Evolutionary conservation across 495 filamentous ascomycete species (phyloP).

Genomic region (Platismatia glauca): DNA sequence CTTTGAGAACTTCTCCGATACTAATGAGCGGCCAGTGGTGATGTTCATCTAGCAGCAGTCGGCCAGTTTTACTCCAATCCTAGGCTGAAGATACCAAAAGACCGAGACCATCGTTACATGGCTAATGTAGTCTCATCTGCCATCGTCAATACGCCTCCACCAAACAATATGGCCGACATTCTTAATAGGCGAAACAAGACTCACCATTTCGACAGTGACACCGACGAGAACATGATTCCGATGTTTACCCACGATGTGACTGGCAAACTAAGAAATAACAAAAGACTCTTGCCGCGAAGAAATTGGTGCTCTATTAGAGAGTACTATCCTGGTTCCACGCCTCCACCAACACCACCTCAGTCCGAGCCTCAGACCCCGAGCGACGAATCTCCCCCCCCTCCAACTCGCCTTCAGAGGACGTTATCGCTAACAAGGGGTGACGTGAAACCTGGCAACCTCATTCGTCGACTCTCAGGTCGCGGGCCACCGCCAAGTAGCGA

Average conservation of each 20-base stretch:
- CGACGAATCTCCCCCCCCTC: slow-evolving; percentile 40
- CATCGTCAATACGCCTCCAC: slow-evolving; percentile 84
- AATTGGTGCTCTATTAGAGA: slow-evolving; percentile 87
- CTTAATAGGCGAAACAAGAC: slow-evolving; percentile 91
- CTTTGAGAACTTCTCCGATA: slow-evolving; percentile 4
- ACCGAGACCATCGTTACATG: slow-evolving; percentile 91
- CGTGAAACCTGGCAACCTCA: slow-evolving; percentile 39
- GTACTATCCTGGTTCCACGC: slow-evolving; percentile 64
- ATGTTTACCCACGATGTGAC: slow-evolving; percentile 85
- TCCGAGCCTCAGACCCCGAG: slow-evolving; percentile 25
- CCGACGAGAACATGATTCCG: slow-evolving; percentile 92
- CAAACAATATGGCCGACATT: slow-evolving; percentile 80
- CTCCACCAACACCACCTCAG: slow-evolving; percentile 53
- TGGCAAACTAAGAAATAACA: slow-evolving; percentile 82
- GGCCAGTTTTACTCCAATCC: slow-evolving; percentile 92
- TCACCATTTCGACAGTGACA: slow-evolving; percentile 66
- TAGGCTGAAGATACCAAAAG: slow-evolving; percentile 64
- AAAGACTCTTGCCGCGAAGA: slow-evolving; percentile 75
- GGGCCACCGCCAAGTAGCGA: slow-evolving; percentile 23
- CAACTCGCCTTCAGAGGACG: slow-evolving; percentile 43
- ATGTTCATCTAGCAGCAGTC: slow-evolving; percentile 87
- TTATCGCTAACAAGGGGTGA: slow-evolving; percentile 56
- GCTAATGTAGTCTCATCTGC: slow-evolving; percentile 82
- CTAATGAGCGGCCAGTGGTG: slow-evolving; percentile 46
- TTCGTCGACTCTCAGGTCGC: slow-evolving; percentile 45